Conservation (phyloP, 2,329 filamentous ascomycete species). For the Pseudogymnoascus sp. region DNA sequence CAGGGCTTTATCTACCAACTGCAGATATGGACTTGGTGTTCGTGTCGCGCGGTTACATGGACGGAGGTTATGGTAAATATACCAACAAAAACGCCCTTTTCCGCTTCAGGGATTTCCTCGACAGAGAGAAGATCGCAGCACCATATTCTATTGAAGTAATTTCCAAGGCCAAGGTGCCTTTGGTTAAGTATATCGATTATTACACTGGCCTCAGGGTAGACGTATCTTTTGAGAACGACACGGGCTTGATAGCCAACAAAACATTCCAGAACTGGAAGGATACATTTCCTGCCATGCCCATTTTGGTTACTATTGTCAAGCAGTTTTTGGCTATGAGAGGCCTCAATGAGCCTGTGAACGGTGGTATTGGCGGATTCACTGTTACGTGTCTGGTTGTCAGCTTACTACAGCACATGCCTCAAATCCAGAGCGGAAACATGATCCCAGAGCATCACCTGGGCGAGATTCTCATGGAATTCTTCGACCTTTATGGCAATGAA, state of each 20-base stretch:
- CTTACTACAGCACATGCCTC: conserved; percentile 74
- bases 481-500: conserved; percentile 79
- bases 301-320: conserved; percentile 82
- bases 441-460: conserved; percentile 64
- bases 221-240: conserved; percentile 88
- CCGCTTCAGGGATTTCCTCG: conserved; percentile 56
- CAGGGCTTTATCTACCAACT: conserved; percentile 66
- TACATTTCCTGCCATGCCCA: conserved; percentile 76
- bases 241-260: conserved; percentile 70
- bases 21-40: conserved; percentile 94
- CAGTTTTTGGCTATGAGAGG: conserved; percentile 86
- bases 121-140: conserved; percentile 50
- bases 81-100: conserved; percentile 40
- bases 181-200: conserved; percentile 83
- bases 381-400: conserved; percentile 91
- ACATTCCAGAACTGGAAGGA: conserved; percentile 78
- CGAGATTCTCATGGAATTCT: conserved; percentile 76
- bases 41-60: conserved; percentile 55
- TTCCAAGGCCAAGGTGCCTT: conserved; percentile 71
- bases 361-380: conserved; percentile 88
- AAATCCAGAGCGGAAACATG: conserved; percentile 56
- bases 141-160: conserved; percentile 61
- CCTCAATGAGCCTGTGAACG: conserved; percentile 84
- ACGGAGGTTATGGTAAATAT: conserved; percentile 42
- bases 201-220: conserved; percentile 78